These are phyloP conservation scores for Cercospora sp. DNA, from an alignment of 2,329 filamentous ascomycete species.

Conservation along the genomic window DNA sequence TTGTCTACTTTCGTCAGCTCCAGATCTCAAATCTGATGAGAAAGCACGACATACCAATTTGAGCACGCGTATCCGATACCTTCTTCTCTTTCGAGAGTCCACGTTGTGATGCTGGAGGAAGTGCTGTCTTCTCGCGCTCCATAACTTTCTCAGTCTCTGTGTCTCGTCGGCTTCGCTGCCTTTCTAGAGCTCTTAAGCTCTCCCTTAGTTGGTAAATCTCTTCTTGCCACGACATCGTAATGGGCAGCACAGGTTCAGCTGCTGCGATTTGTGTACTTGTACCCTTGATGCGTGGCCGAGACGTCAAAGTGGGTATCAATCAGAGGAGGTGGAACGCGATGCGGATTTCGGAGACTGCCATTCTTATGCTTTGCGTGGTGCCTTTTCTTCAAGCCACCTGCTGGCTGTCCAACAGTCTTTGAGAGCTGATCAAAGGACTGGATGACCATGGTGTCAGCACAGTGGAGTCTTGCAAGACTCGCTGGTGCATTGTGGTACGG, in stretches of 20 bases:
- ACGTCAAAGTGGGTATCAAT: neutral
- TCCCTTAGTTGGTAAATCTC: neutral
- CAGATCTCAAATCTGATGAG: neutral
- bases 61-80: neutral
- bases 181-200: neutral
- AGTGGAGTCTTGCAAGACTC: neutral
- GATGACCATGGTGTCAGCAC: neutral
- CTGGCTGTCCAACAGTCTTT: neutral
- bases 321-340: neutral
- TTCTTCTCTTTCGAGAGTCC: neutral
- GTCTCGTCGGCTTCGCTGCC: neutral
- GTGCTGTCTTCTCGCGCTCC: neutral
- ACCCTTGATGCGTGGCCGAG: too few species aligned
- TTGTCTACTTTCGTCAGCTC: neutral
- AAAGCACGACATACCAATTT: neutral
- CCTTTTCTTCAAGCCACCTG: neutral
- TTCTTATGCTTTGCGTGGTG: neutral
- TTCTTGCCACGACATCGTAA: neutral
- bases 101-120: neutral
- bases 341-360: neutral
- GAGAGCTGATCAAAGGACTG: neutral
- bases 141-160: neutral
- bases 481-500: neutral
- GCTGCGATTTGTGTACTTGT: too few species aligned
- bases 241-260: too few species aligned